Conservation (phyloP, 441 rosid genomes). For the Erodium chrysanthum region DNA sequence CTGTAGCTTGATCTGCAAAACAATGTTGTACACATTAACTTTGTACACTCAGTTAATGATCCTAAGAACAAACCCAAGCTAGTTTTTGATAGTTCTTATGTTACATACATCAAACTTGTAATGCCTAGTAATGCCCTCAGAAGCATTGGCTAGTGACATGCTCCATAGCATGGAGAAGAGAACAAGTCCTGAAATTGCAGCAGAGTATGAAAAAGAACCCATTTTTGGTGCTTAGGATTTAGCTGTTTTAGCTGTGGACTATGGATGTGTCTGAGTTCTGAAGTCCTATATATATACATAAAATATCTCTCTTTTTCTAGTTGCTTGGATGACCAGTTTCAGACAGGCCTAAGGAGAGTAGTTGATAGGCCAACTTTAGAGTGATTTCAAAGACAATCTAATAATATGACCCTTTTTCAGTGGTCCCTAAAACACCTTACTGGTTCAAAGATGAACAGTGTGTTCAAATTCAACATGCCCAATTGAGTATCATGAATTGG, state of each 20-base stretch:
- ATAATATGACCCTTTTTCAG: not conserved
- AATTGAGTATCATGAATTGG: no score
- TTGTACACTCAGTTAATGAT: not conserved
- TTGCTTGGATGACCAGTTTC: not conserved
- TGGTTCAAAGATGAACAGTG: not conserved
- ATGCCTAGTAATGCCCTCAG: slow-evolving; percentile 27
- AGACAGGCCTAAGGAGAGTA: not conserved
- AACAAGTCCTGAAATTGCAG: not conserved
- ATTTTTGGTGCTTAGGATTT: not conserved
- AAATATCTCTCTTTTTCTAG: not conserved
- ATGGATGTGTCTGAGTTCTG: not conserved
- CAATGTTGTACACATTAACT: not conserved
- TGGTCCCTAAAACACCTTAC: not conserved
- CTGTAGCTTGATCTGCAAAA: slow-evolving; percentile 38
- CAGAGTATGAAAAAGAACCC: not conserved
- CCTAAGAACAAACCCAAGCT: no score
- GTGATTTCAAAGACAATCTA: not conserved
- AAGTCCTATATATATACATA: not conserved
- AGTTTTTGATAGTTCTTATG: not conserved
- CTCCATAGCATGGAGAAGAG: not conserved
- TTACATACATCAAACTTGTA: slow-evolving; percentile 43
- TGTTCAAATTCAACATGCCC: not conserved
- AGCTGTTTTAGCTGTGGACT: not conserved
- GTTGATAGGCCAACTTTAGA: not conserved
- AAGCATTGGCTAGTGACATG: not conserved